Evolutionary conservation across 345 rosid genomes (phyloP).

Genomic region (Physaria fendleri): DNA sequence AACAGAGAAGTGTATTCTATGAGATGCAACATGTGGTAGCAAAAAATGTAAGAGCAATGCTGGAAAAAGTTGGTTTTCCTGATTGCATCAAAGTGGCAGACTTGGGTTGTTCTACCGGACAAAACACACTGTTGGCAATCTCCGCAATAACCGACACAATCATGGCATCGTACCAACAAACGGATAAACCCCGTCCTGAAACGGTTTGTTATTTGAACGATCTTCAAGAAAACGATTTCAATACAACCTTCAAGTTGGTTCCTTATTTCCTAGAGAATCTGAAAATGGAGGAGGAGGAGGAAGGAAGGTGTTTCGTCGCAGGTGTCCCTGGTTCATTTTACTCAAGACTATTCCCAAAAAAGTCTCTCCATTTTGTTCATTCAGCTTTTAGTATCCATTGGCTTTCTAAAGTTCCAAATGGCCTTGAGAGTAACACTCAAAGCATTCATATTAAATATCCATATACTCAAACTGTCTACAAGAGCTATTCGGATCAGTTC

Average conservation of each 20-base stretch:
- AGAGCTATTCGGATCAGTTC: conserved; percentile 36
- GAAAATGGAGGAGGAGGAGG: neutral
- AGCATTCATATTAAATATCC: conserved; percentile 18
- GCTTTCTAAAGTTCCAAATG: conserved; percentile 28
- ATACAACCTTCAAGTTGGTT: conserved; percentile 7
- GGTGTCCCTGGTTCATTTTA: conserved; percentile 34
- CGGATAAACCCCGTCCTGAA: conserved; percentile 4
- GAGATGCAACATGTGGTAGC: neutral
- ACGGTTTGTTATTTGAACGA: conserved; percentile 14
- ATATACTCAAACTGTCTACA: conserved; percentile 25
- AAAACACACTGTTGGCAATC: conserved; percentile 20
- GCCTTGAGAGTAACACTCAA: conserved; percentile 21
- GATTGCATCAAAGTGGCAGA: conserved; percentile 25
- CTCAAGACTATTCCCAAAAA: conserved; percentile 26
- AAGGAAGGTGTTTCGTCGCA: conserved; percentile 18
- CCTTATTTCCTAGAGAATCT: neutral
- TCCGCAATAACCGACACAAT: conserved; percentile 6
- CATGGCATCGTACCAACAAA: neutral
- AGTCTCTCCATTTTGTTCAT: conserved; percentile 27
- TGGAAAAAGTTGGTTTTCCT: neutral
- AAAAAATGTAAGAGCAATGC: neutral
- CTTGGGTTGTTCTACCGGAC: conserved; percentile 45
- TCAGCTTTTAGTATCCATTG: conserved; percentile 39
- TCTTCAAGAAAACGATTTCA: conserved; percentile 38
- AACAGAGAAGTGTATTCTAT: neutral